A percentile compares a stretch with the other conserved stretches of the same genome.
Conservation (phyloP, 345 rosid species). For the Populus ilicifolia region DNA sequence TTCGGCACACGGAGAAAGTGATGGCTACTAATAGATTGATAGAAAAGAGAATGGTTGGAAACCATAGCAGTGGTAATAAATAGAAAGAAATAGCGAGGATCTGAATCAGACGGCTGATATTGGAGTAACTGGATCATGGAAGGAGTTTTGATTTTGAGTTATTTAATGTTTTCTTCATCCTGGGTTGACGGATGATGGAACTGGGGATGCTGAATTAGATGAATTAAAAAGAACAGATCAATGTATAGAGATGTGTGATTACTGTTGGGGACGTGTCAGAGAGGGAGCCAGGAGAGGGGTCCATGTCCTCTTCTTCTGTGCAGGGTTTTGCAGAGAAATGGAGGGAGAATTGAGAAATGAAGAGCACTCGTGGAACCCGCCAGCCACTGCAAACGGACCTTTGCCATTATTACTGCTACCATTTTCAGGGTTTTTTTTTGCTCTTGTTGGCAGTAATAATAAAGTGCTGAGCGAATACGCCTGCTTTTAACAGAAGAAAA, state of each 20-base stretch:
- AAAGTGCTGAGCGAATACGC: neutral
- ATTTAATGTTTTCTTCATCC: neutral
- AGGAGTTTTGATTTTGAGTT: neutral
- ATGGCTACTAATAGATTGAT: neutral
- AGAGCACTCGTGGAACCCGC: slow-evolving; percentile 50
- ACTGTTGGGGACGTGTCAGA: slow-evolving; percentile 8
- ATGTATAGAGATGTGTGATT: slow-evolving; percentile 33
- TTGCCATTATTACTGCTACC: neutral
- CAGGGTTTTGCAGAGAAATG: slow-evolving; percentile 5
- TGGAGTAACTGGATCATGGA: slow-evolving; percentile 7
- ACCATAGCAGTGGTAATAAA: neutral
- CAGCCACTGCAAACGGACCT: slow-evolving; percentile 25
- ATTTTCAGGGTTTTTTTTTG: neutral
- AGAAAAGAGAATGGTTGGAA: neutral
- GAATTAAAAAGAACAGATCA: neutral
- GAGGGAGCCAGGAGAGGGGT: neutral
- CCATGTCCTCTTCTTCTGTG: slow-evolving; percentile 10
- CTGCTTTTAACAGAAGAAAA: neutral
- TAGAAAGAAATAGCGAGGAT: neutral
- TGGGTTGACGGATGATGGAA: neutral
- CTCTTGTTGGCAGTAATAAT: too few species aligned
- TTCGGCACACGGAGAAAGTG: neutral
- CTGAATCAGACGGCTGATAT: slow-evolving; percentile 42
- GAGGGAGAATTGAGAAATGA: slow-evolving; percentile 15
- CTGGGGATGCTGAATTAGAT: slow-evolving; percentile 16